Base-by-base conservation (phyloP, 176 grass and related monocot genomes). In the Zoysia pacifica region DNA sequence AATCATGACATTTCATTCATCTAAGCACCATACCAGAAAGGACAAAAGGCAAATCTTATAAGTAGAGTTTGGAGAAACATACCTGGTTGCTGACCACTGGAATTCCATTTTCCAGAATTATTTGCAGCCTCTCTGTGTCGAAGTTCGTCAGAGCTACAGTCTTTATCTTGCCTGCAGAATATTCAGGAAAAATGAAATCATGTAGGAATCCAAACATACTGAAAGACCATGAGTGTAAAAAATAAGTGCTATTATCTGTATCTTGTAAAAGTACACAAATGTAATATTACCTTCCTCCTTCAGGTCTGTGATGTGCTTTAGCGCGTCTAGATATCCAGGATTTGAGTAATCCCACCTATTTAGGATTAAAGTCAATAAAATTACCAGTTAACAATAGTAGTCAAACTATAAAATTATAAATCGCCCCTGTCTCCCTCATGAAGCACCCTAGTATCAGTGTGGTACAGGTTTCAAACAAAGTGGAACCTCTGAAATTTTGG, bases 291-390 rank as follows among this genome's bases (percentile, higher is more conserved):
- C 95, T 88, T 98, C 90, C 72, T 94, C 95, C 66, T 98, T 98
- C 62, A 98, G 83, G 81, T 98, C 95, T 67, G 92, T 89, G 36
- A 98, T 79, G 72, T 98, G 91, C 75, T 94, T 94, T 10, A 98
- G 81, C 39, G 95, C 95, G 81, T 98, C 92, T n/a, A 98, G 79
- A 77, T 98, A 98, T 77, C 92, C 95, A 59, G 77, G 78, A 87
- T 98, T 98, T 68, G 92, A 83, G 51, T 98, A 98, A 85, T 98
- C 95, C 95, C 95, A 94, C 95, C 95, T 98, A 66, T 87, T 78
- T 38, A 72, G 16, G 40, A 74, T 9, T 48, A 67, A 41, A 18
- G 35, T 73, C 20, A 40, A 62, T 5, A 39, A 65, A 60, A 20
- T 78, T 39, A 59, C 13, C 14, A 53, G 28, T 28, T 75, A 35